A percentile compares a stretch with the other conserved stretches of the same genome.
phyloP scores from a whole-genome alignment of 1,139 yeast genomes.

The Protomyces pachydermus region DNA sequence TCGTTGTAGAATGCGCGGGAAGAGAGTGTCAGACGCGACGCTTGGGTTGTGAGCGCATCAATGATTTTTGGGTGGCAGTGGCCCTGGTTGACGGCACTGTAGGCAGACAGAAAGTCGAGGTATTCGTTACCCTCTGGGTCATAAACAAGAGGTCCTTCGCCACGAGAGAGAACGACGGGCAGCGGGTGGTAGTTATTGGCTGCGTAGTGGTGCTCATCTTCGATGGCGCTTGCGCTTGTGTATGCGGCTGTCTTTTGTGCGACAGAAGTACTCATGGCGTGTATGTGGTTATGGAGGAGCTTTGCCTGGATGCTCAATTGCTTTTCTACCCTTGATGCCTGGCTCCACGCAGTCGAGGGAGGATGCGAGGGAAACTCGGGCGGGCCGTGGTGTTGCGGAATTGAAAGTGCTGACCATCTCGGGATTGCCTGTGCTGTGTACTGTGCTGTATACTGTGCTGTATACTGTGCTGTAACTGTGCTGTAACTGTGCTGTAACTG shows the following conservation, averaged over 20 bases:
- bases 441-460: no score
- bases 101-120: constrained; percentile 43
- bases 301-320: not conserved
- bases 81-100: constrained; percentile 97
- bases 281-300: not conserved
- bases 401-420: no score
- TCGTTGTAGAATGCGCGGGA: constrained; percentile 93
- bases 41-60: constrained; percentile 80
- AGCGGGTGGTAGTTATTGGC: constrained; percentile 97
- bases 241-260: constrained; percentile 22
- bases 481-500: no score
- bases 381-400: no score
- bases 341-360: no score
- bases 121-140: constrained; percentile 82
- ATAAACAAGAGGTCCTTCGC: constrained; percentile 91
- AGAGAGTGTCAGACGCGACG: constrained; percentile 72
- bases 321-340: no score
- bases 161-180: constrained; percentile 87
- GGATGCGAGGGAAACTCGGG: no score
- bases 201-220: constrained; percentile 72
- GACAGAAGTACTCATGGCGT: constrained; percentile 14
- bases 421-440: no score
- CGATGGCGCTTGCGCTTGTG: constrained; percentile 36
- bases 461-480: no score
- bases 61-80: constrained; percentile 95